Conservation (phyloP, 495 filamentous ascomycete genomes). For the Platismatia glauca region DNA sequence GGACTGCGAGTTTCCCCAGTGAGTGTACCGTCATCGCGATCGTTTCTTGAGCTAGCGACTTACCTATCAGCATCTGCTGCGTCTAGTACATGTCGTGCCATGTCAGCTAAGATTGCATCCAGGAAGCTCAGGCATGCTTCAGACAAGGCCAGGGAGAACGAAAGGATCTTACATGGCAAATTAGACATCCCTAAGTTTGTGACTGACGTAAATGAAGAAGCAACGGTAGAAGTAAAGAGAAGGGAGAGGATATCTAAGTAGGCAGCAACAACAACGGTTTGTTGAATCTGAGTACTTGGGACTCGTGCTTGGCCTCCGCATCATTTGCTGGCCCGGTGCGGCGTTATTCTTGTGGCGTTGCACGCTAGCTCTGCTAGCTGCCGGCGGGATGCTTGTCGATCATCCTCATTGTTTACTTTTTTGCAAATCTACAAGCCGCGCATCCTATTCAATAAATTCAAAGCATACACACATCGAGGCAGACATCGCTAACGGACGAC, state of each 20-base stretch:
- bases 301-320: neutral
- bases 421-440: neutral
- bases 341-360: neutral
- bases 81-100: constrained; percentile 45
- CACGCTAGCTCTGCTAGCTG: constrained; percentile 7
- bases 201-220: neutral
- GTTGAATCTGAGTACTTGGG: no score
- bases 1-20: constrained; percentile 44
- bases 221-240: neutral
- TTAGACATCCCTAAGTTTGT: constrained; percentile 32
- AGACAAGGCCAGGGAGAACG: neutral
- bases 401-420: constrained; percentile 19
- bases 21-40: constrained; percentile 3
- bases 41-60: constrained; percentile 17
- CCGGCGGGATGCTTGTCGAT: constrained; percentile 10
- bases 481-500: neutral
- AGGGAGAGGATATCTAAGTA: neutral
- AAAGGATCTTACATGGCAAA: constrained; percentile 56
- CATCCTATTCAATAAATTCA: no score
- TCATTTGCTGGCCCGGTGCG: no score
- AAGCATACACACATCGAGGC: neutral
- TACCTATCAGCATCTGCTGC: constrained; percentile 96
- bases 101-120: constrained; percentile 13
- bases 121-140: constrained; percentile 12
- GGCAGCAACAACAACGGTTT: neutral